A percentile compares a stretch with the other conserved stretches of the same genome.
phyloP scores from a whole-genome alignment of 106 monocot genomes.

The Acorus calamus region DNA sequence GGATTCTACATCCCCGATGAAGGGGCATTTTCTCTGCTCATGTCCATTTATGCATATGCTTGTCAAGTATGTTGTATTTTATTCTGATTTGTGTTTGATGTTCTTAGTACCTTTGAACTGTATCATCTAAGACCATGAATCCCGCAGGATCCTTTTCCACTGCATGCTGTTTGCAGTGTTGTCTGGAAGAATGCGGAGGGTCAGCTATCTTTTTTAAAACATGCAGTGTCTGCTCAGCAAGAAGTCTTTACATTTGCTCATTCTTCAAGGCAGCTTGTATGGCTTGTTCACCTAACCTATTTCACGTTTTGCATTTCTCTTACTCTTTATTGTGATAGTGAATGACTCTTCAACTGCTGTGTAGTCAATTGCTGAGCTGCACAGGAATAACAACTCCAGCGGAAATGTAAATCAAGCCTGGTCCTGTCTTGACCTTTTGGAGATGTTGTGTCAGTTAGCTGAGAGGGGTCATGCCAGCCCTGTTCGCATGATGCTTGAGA shows the following conservation, averaged over 20 bases:
- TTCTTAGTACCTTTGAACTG: background rate
- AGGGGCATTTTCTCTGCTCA: conserved; percentile 55
- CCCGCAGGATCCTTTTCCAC: conserved; percentile 77
- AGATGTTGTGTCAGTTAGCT: conserved; percentile 73
- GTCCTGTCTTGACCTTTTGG: conserved; percentile 80
- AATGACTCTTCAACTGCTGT: background rate
- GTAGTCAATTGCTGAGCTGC: conserved; percentile 27
- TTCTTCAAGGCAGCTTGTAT: conserved; percentile 74
- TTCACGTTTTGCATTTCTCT: background rate
- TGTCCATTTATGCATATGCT: conserved; percentile 69
- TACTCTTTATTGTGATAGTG: background rate
- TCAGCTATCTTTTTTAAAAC: conserved; percentile 81
- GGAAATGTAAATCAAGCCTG: conserved; percentile 73
- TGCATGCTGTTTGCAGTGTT: conserved; percentile 69
- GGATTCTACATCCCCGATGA: conserved; percentile 78
- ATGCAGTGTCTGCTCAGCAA: conserved; percentile 56
- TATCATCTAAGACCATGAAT: conserved; percentile 3
- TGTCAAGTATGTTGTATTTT: conserved; percentile 40
- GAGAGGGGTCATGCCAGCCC: conserved; percentile 73
- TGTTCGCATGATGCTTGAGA: conserved; percentile 53
- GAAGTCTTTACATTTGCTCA: conserved; percentile 82
- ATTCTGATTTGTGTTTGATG: background rate
- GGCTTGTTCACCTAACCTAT: background rate
- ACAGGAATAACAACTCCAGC: conserved; percentile 13
- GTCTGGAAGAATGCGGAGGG: conserved; percentile 91